A percentile compares a stretch with the other conserved stretches of the same genome.
Evolutionary conservation across 1,284 basidiomycete genomes (phyloP).

Genomic region (Trichosporon sp.): DNA sequence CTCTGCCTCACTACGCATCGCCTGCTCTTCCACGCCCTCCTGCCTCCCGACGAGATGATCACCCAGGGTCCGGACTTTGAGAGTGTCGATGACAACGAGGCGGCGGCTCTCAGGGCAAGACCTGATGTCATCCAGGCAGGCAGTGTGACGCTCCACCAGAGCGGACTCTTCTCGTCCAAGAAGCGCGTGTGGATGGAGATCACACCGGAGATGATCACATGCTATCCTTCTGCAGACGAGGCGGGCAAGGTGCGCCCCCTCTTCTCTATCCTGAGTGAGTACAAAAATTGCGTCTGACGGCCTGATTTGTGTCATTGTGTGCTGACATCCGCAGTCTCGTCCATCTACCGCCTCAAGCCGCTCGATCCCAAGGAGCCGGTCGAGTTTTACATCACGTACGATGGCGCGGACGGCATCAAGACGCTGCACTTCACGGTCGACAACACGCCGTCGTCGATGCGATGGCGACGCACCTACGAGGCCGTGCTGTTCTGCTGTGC

Average conservation of each 20-base stretch:
- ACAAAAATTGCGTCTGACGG: neutral
- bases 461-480: conserved; percentile 58
- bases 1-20: conserved; percentile 63
- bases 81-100: conserved; percentile 12
- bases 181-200: conserved; percentile 63
- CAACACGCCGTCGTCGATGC: conserved; percentile 55
- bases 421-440: conserved; percentile 54
- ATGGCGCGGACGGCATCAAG: conserved; percentile 34
- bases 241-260: conserved; percentile 56
- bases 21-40: conserved; percentile 60
- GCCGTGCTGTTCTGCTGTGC: conserved; percentile 46
- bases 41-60: conserved; percentile 50
- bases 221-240: conserved; percentile 57
- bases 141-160: conserved; percentile 53
- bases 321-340: conserved; percentile 24
- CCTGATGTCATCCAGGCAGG: conserved; percentile 54
- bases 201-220: conserved; percentile 57
- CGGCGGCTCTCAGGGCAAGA: conserved; percentile 6
- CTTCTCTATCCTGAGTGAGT: conserved; percentile 55
- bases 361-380: conserved; percentile 52
- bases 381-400: conserved; percentile 49
- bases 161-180: conserved; percentile 44
- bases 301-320: too few relatives aligned
- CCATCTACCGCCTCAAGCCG: conserved; percentile 49
- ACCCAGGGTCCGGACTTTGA: conserved; percentile 29